These are phyloP conservation scores for Saussurea involucrata DNA, from an alignment of 129 eudicot genomes.

Conservation along the genomic window DNA sequence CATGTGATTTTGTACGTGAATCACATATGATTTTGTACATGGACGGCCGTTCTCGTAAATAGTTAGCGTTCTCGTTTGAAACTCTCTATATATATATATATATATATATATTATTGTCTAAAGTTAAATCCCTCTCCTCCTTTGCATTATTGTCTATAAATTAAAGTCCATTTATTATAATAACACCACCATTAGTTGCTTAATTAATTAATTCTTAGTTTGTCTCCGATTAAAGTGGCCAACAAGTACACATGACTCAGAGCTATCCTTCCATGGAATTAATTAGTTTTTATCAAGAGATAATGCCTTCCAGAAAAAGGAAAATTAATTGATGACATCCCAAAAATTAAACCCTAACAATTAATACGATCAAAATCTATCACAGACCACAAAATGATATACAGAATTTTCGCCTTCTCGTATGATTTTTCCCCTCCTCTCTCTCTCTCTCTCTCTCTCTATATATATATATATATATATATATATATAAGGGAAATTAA, in stretches of 20 bases:
- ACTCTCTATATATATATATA: not conserved
- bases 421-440: too few relatives aligned
- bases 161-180: not conserved
- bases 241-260: conserved; percentile 50
- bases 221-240: conserved; percentile 68
- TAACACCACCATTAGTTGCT: conserved; percentile 25
- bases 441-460: too few relatives aligned
- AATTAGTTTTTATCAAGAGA: not conserved
- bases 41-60: too few relatives aligned
- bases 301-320: conserved; percentile 43
- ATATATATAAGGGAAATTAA: too few relatives aligned
- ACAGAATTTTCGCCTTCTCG: too few relatives aligned
- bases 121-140: not conserved
- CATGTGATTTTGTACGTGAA: too few relatives aligned
- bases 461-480: too few relatives aligned
- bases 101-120: not conserved
- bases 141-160: conserved; percentile 28
- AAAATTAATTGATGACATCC: not conserved
- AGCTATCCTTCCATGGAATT: conserved; percentile 5
- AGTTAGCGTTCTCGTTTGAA: too few relatives aligned
- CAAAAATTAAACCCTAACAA: not conserved
- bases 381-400: not conserved
- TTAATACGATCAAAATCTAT: not conserved
- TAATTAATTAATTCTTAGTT: conserved; percentile 25
- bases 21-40: too few relatives aligned